Conservation (phyloP, 345 rosid species). For the Punica granatum region DNA sequence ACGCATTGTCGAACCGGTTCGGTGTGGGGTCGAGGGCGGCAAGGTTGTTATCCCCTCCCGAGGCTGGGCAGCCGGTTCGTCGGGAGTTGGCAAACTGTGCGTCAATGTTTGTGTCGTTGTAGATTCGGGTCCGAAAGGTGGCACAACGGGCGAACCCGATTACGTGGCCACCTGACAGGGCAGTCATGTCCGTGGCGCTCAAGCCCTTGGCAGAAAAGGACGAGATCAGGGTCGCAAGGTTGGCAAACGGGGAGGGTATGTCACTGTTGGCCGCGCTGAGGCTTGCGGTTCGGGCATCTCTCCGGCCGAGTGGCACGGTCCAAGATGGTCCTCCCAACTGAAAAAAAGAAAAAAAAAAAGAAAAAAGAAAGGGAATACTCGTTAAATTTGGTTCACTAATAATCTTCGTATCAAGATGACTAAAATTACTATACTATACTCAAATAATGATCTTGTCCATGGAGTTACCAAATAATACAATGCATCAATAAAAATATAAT, state of each 20-base stretch:
- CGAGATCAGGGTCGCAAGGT: conserved; percentile 29
- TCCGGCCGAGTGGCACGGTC: conserved; percentile 36
- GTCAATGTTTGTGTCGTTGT: conserved; percentile 35
- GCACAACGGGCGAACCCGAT: conserved; percentile 25
- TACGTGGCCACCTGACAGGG: conserved; percentile 32
- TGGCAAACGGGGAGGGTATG: conserved; percentile 28
- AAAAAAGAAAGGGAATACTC: not conserved
- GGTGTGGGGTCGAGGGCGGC: conserved; percentile 30
- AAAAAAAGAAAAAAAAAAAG: not conserved
- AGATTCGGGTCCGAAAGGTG: conserved; percentile 29
- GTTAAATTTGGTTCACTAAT: not conserved
- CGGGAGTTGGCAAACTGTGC: conserved; percentile 17
- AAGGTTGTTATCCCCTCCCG: conserved; percentile 25
- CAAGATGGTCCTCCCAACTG: conserved; percentile 33
- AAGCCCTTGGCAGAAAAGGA: conserved; percentile 31
- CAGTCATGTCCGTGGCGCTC: conserved; percentile 30
- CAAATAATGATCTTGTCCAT: too few relatives aligned
- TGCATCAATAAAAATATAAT: too few relatives aligned
- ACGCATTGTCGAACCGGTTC: conserved; percentile 21
- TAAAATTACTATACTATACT: too few relatives aligned
- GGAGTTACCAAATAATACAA: too few relatives aligned
- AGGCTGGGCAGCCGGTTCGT: conserved; percentile 20
- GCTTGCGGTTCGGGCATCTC: conserved; percentile 44
- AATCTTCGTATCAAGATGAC: too few relatives aligned
- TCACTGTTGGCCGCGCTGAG: conserved; percentile 30